phyloP scores from a whole-genome alignment of 345 rosid species.

The Ceriops tagal region DNA sequence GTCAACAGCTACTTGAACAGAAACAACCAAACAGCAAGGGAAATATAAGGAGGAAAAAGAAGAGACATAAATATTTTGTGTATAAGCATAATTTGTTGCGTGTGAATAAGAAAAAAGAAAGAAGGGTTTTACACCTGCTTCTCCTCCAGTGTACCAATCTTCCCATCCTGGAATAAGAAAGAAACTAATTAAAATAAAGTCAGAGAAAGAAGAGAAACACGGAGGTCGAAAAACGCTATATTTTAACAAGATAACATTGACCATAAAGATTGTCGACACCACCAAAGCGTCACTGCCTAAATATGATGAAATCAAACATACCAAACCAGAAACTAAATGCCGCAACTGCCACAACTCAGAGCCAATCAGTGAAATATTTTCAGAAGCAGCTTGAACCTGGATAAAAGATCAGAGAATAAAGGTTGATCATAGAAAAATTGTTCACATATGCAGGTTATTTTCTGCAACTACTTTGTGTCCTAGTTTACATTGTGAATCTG shows the following conservation, averaged over 20 bases:
- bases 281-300: background rate
- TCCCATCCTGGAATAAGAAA: constrained; percentile 64
- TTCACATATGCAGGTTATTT: background rate
- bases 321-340: constrained; percentile 57
- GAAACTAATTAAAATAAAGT: background rate
- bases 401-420: constrained; percentile 8
- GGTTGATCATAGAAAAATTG: background rate
- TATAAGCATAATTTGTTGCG: background rate
- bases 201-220: background rate
- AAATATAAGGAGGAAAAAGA: background rate
- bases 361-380: constrained; percentile 57
- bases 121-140: constrained; percentile 59
- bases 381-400: constrained; percentile 68
- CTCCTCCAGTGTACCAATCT: constrained; percentile 62
- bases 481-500: too few species aligned
- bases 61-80: too few species aligned
- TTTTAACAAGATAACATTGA: background rate
- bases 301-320: constrained; percentile 31
- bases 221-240: background rate
- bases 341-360: constrained; percentile 62
- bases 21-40: background rate
- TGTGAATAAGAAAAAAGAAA: background rate
- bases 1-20: background rate
- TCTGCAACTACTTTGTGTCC: background rate
- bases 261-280: too few species aligned